A percentile compares a stretch with the other conserved stretches of the same genome.
Evolutionary conservation across 306 rosid genomes (phyloP).

Genomic region (Vigna mungo): DNA sequence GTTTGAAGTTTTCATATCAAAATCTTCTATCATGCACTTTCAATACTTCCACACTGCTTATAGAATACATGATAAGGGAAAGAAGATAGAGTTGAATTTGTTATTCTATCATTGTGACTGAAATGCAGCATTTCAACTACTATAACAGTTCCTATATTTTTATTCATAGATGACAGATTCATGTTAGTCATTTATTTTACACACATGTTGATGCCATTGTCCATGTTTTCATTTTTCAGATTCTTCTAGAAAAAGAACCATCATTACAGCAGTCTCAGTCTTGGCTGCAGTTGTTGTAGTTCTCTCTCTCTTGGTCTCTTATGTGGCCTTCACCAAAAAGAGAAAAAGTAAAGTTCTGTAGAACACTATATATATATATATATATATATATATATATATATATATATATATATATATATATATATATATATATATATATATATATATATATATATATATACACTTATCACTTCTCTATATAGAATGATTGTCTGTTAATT

Average conservation of each 20-base stretch:
- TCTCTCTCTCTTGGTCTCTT: background rate
- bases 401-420: too few relatives aligned
- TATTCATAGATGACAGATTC: background rate
- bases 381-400: too few relatives aligned
- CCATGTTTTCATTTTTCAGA: slow-evolving; percentile 8
- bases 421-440: too few relatives aligned
- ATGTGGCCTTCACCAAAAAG: slow-evolving; percentile 14
- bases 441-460: too few relatives aligned
- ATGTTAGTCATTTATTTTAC: background rate
- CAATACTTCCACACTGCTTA: background rate
- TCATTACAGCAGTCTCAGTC: background rate
- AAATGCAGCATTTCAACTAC: background rate
- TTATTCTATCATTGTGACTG: background rate
- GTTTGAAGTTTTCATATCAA: background rate
- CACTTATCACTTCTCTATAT: background rate
- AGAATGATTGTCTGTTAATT: background rate
- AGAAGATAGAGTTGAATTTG: slow-evolving; percentile 5
- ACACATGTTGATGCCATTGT: background rate
- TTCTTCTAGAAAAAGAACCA: background rate
- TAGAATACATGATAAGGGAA: background rate
- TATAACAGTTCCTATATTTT: background rate
- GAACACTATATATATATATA: too few relatives aligned
- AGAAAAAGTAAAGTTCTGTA: slow-evolving; percentile 8
- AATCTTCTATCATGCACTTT: background rate
- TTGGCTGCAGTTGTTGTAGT: slow-evolving; percentile 13